phyloP scores from a whole-genome alignment of 2,329 filamentous ascomycete genomes.

The Septoria linicola region DNA sequence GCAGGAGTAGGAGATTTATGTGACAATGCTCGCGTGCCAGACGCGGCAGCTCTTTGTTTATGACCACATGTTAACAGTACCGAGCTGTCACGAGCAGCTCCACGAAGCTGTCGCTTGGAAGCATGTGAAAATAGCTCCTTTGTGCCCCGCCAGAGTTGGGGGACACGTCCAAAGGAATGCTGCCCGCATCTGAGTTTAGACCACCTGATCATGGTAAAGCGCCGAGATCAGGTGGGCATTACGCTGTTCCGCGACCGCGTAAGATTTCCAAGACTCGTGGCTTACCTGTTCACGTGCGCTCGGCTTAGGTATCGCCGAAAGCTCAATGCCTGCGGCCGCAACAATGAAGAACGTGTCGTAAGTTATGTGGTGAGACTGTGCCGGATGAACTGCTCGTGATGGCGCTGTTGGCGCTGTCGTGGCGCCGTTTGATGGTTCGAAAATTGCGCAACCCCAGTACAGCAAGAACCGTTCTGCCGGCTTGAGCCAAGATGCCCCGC shows the following conservation, averaged over 20 bases:
- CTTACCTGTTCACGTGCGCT: background rate
- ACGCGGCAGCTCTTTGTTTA: slow-evolving; percentile 17
- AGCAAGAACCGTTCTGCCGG: too few relatives aligned
- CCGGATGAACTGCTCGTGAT: too few relatives aligned
- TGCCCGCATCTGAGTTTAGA: slow-evolving; percentile 15
- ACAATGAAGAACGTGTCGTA: background rate
- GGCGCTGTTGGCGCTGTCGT: too few relatives aligned
- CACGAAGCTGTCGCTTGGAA: slow-evolving; percentile 17
- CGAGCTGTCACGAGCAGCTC: slow-evolving; percentile 9
- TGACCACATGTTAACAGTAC: slow-evolving; percentile 9
- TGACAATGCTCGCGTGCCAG: slow-evolving; percentile 17
- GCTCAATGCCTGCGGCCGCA: background rate
- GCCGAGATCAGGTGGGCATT: background rate
- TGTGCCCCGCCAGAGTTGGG: slow-evolving; percentile 9
- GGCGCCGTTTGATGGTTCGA: too few relatives aligned
- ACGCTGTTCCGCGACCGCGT: background rate
- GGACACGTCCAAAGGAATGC: slow-evolving; percentile 6
- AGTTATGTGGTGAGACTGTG: too few relatives aligned
- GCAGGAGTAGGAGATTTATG: background rate
- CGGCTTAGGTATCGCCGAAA: too few relatives aligned
- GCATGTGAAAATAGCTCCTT: slow-evolving; percentile 21
- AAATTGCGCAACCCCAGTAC: too few relatives aligned
- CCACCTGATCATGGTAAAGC: slow-evolving; percentile 7
- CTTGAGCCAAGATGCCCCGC: too few relatives aligned
- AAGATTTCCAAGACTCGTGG: background rate